These are phyloP conservation scores for Brasenia schreberi DNA, from an alignment of 164 flowering plant genomes.

Conservation along the genomic window DNA sequence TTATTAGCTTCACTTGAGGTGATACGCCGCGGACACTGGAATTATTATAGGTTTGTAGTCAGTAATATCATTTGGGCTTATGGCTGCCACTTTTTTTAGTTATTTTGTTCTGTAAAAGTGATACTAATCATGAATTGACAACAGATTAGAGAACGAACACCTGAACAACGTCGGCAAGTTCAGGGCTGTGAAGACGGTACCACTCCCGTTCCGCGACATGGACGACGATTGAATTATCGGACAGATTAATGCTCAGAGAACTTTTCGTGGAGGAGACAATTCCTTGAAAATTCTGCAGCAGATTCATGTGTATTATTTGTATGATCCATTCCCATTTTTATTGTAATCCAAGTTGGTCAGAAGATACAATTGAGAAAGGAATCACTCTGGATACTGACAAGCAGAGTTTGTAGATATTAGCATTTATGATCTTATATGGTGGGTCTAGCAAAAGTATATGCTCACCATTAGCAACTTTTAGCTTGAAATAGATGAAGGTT, in stretches of 20 bases:
- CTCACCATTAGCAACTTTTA: no score
- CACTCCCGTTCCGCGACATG: constrained; percentile 48
- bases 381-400: no score
- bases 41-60: constrained; percentile 65
- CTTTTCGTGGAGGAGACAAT: no score
- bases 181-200: constrained; percentile 60
- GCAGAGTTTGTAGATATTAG: no score
- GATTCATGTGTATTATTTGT: no score
- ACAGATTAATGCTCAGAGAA: neutral
- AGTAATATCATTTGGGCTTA: neutral
- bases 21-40: constrained; percentile 98
- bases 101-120: neutral
- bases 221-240: constrained; percentile 27
- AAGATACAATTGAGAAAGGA: no score
- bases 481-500: no score
- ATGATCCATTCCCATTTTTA: no score
- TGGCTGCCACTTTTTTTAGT: neutral
- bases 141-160: constrained; percentile 70
- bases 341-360: no score
- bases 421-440: no score
- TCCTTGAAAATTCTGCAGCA: no score
- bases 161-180: constrained; percentile 58
- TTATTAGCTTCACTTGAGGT: constrained; percentile 79
- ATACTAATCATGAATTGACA: neutral
- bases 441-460: no score